Conservation (phyloP, 2,329 filamentous ascomycete species). For the Knufia petricola region DNA sequence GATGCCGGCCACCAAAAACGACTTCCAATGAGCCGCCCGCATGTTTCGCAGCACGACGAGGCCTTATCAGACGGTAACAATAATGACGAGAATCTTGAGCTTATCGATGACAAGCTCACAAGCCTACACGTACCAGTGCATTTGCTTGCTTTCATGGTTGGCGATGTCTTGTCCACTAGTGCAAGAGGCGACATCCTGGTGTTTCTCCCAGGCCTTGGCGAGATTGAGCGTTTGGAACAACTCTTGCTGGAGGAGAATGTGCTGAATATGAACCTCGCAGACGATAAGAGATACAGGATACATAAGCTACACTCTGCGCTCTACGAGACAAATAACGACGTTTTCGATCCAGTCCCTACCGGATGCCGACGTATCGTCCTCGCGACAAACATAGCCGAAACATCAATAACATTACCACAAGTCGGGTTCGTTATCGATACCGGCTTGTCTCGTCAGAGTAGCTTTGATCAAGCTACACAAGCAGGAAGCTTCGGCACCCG, state of each 20-base stretch:
- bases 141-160: slow-evolving; percentile 27
- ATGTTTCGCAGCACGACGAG: not conserved
- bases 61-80: not conserved
- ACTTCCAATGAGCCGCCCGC: not conserved
- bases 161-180: slow-evolving; percentile 37
- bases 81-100: not conserved
- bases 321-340: slow-evolving; percentile 33
- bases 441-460: slow-evolving; percentile 53
- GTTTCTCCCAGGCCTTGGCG: slow-evolving; percentile 86
- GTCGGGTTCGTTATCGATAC: slow-evolving; percentile 95
- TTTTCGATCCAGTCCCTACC: slow-evolving; percentile 32
- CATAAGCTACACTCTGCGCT: slow-evolving; percentile 40
- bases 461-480: slow-evolving; percentile 12
- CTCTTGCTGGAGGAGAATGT: slow-evolving; percentile 24
- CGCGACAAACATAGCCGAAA: slow-evolving; percentile 95
- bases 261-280: slow-evolving; percentile 33
- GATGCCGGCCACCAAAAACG: not conserved
- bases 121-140: not conserved
- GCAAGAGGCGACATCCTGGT: slow-evolving; percentile 64
- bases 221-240: slow-evolving; percentile 63
- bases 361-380: slow-evolving; percentile 87
- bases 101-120: not conserved
- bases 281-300: slow-evolving; percentile 34
- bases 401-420: slow-evolving; percentile 94
- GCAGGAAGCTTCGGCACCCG: not conserved